Conservation (phyloP, 495 filamentous ascomycete species). For the Diplogelasinospora grovesii region DNA sequence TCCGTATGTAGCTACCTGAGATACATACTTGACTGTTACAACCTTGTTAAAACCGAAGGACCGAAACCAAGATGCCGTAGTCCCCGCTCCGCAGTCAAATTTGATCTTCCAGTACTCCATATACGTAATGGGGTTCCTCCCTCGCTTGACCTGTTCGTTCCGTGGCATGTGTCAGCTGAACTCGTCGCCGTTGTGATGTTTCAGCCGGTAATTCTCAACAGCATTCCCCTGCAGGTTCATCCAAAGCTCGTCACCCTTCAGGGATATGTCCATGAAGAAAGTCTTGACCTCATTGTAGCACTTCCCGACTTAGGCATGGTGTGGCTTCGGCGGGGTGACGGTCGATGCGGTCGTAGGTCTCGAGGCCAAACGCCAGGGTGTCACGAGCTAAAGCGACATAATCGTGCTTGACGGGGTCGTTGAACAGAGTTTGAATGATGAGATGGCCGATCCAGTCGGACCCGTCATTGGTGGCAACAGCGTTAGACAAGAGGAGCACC, state of each 20-base stretch:
- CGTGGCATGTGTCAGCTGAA: slow-evolving; percentile 4
- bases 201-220: neutral
- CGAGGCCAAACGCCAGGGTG: neutral
- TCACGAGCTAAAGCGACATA: slow-evolving; percentile 6
- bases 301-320: neutral
- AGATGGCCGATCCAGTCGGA: slow-evolving; percentile 25
- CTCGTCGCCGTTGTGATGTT: slow-evolving; percentile 3
- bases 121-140: slow-evolving; percentile 2
- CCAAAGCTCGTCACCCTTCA: slow-evolving; percentile 1
- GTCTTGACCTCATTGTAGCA: neutral
- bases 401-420: neutral
- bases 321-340: neutral
- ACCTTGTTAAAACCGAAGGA: no score
- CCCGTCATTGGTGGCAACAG: slow-evolving; percentile 16
- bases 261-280: slow-evolving; percentile 9
- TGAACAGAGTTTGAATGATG: slow-evolving; percentile 17
- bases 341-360: neutral
- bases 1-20: no score
- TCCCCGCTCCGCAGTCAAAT: no score
- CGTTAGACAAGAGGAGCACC: slow-evolving; percentile 24
- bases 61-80: no score
- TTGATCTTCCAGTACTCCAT: slow-evolving; percentile 6
- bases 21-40: no score
- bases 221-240: neutral
- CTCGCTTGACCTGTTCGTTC: slow-evolving; percentile 3